phyloP scores from a whole-genome alignment of 768 basidiomycete species.

The Suillus fuscotomentosus region DNA sequence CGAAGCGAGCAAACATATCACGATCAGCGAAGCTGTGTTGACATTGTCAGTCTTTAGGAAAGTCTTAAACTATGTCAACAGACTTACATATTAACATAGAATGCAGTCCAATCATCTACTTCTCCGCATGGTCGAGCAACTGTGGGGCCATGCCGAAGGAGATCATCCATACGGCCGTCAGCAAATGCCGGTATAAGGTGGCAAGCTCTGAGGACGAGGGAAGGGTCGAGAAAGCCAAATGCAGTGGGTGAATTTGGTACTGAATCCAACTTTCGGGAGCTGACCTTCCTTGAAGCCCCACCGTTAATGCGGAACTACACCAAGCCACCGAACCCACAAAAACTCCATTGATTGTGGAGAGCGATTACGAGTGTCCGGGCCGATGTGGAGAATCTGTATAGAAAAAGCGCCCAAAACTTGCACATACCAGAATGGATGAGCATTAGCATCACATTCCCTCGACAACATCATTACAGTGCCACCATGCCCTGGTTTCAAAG shows the following conservation, averaged over 20 bases:
- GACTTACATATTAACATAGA: no score
- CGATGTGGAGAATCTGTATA: constrained; percentile 11
- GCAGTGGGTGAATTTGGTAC: constrained; percentile 12
- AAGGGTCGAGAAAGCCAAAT: constrained; percentile 26
- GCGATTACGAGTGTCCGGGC: neutral
- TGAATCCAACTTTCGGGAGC: constrained; percentile 21
- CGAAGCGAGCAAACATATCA: no score
- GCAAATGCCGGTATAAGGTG: constrained; percentile 27
- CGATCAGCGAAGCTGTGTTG: no score
- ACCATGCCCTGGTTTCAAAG: neutral
- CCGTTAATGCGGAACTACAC: neutral
- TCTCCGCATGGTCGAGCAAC: neutral
- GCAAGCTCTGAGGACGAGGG: constrained; percentile 15
- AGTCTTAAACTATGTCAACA: no score
- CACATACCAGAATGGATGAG: constrained; percentile 24
- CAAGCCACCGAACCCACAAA: constrained; percentile 25
- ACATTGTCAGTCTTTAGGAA: no score
- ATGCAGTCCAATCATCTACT: constrained; percentile 13
- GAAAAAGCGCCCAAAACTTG: constrained; percentile 21
- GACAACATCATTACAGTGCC: constrained; percentile 20
- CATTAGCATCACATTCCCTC: constrained; percentile 7
- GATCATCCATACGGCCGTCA: constrained; percentile 14
- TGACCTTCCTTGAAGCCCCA: constrained; percentile 11
- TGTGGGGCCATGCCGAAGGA: constrained; percentile 9
- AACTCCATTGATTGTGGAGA: constrained; percentile 15